Percentiles rank a stretch among this genome's conserved stretches.
Conservation (phyloP, 2,329 filamentous ascomycete genomes). For the Alternaria longipes region DNA sequence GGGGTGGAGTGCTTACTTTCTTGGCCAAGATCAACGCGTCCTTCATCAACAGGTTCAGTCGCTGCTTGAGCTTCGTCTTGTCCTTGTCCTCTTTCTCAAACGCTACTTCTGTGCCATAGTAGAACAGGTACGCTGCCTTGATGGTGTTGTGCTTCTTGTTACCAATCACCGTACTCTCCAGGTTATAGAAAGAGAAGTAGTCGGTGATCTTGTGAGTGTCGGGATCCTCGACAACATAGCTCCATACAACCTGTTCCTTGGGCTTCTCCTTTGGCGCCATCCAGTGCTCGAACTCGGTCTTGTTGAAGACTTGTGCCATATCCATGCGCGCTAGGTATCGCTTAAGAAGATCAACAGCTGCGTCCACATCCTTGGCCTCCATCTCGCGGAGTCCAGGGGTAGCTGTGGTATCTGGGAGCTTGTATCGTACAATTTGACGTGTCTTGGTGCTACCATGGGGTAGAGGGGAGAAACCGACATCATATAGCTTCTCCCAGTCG, state of each 20-base stretch:
- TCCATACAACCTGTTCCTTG: conserved; percentile 84
- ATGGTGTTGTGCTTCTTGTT: conserved; percentile 80
- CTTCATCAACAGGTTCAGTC: conserved; percentile 80
- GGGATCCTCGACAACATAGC: conserved; percentile 82
- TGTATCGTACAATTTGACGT: conserved; percentile 86
- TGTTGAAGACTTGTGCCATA: conserved; percentile 81
- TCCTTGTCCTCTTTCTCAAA: conserved; percentile 64
- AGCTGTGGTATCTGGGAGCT: conserved; percentile 76
- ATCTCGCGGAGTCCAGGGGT: conserved; percentile 82
- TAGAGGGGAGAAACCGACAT: conserved; percentile 91
- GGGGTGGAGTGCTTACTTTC: conserved; percentile 57
- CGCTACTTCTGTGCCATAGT: conserved; percentile 88
- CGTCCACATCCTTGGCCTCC: conserved; percentile 78
- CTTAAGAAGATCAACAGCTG: conserved; percentile 76
- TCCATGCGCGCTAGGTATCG: conserved; percentile 83
- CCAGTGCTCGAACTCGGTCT: conserved; percentile 88
- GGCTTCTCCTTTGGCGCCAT: conserved; percentile 70
- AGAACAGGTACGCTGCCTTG: conserved; percentile 94
- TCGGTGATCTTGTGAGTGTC: conserved; percentile 85
- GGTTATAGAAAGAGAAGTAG: conserved; percentile 95
- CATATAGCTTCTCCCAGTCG: conserved; percentile 95
- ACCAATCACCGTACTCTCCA: conserved; percentile 91
- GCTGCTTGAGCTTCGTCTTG: conserved; percentile 72
- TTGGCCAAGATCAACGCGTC: conserved; percentile 92
- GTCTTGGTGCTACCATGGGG: conserved; percentile 83